phyloP scores from a whole-genome alignment of 1,284 basidiomycete genomes.

The Inonotus hispidus region DNA sequence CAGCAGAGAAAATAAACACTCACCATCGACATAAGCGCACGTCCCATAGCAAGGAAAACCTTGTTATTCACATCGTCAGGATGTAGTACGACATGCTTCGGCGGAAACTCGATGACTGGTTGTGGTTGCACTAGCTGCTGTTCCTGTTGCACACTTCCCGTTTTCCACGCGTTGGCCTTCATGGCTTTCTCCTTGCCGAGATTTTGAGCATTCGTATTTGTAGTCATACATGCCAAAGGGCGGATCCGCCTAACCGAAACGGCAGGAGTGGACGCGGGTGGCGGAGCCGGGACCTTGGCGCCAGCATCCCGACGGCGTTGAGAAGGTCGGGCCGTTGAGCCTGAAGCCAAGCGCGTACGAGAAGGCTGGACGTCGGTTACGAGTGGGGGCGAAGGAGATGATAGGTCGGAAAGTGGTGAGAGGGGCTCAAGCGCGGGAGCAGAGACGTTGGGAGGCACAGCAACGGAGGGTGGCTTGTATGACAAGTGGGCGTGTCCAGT shows the following conservation, averaged over 20 bases:
- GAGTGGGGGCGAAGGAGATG: constrained; percentile 24
- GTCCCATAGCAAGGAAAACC: constrained; percentile 64
- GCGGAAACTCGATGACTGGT: constrained; percentile 45
- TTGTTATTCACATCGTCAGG: constrained; percentile 65
- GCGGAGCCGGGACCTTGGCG: constrained; percentile 30
- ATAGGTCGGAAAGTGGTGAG: constrained; percentile 27
- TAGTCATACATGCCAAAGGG: constrained; percentile 11
- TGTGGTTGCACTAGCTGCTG: constrained; percentile 15
- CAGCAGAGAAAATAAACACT: constrained; percentile 29
- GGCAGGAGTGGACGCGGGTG: constrained; percentile 30
- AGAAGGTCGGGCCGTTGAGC: constrained; percentile 39
- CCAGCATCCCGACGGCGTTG: constrained; percentile 41
- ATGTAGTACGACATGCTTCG: constrained; percentile 57
- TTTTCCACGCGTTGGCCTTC: constrained; percentile 12
- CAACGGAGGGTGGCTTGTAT: constrained; percentile 27
- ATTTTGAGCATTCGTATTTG: neutral
- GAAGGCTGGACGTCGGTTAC: constrained; percentile 41
- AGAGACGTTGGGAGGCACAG: constrained; percentile 9
- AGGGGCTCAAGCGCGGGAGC: neutral
- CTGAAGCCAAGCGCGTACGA: constrained; percentile 47
- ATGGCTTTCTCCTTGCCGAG: neutral
- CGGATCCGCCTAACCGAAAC: constrained; percentile 22
- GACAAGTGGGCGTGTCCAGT: constrained; percentile 30
- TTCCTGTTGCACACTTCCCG: constrained; percentile 18
- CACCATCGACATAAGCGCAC: constrained; percentile 66